A percentile compares a stretch with the other conserved stretches of the same genome.
phyloP scores from a whole-genome alignment of 495 filamentous ascomycete species.

The Trypethelium eluteriae region DNA sequence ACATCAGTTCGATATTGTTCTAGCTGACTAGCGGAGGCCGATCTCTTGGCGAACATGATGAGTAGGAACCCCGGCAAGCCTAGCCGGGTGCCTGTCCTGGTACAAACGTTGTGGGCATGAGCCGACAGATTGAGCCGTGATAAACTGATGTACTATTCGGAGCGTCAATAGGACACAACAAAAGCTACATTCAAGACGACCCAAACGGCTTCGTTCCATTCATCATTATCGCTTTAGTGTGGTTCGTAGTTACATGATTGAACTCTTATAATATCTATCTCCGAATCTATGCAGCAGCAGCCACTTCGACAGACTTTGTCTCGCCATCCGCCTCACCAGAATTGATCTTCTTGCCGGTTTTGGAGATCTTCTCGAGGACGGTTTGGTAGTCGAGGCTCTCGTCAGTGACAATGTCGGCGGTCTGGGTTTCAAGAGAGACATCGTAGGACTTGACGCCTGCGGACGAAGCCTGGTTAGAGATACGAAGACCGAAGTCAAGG shows the following conservation, averaged over 20 bases:
- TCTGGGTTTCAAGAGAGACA: constrained; percentile 77
- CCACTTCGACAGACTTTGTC: constrained; percentile 4
- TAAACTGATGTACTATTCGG: no score
- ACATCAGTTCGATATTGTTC: no score
- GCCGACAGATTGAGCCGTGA: no score
- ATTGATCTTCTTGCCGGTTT: constrained; percentile 89
- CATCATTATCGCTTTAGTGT: background rate
- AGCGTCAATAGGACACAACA: no score
- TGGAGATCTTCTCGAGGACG: constrained; percentile 81
- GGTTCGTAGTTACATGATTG: background rate
- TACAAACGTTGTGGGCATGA: no score
- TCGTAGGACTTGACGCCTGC: constrained; percentile 79
- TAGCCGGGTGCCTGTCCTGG: no score
- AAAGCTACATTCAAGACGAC: no score
- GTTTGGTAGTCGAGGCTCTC: constrained; percentile 61
- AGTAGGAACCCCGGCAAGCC: no score
- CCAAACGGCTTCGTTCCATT: no score
- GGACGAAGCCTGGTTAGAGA: background rate
- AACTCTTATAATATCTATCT: background rate
- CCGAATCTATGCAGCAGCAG: background rate
- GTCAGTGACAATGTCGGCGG: constrained; percentile 62
- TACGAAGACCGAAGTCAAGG: background rate
- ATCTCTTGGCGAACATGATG: no score
- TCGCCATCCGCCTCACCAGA: constrained; percentile 53
- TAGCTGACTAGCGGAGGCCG: no score